These are phyloP conservation scores for Pascua guehoae DNA, from an alignment of 1,284 basidiomycete genomes.

Conservation along the genomic window DNA sequence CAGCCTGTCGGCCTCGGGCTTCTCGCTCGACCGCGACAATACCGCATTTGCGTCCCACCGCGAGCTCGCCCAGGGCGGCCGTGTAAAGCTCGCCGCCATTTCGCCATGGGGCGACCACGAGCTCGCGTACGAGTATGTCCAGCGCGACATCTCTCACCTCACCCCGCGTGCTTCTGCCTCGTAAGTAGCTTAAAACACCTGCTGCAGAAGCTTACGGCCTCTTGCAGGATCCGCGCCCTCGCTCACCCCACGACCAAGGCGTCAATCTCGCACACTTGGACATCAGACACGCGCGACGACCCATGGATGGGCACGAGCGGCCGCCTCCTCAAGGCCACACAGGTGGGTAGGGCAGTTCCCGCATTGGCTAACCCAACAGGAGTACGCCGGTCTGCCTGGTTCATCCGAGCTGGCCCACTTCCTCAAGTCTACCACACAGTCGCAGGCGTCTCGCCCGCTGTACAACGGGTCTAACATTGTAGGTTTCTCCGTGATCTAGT, in stretches of 20 bases:
- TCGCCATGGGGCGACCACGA: constrained; percentile 63
- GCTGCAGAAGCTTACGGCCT: not conserved
- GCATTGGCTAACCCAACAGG: constrained; percentile 42
- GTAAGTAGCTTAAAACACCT: constrained; percentile 49
- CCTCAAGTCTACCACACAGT: constrained; percentile 68
- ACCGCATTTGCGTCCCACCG: constrained; percentile 51
- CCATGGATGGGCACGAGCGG: constrained; percentile 63
- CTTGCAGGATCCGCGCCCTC: constrained; percentile 68
- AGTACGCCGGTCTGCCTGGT: constrained; percentile 73
- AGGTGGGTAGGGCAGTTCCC: constrained; percentile 41
- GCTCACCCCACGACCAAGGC: constrained; percentile 81
- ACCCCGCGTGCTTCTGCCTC: constrained; percentile 72
- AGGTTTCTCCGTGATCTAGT: constrained; percentile 21
- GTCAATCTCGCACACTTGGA: constrained; percentile 72
- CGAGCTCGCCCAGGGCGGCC: constrained; percentile 49
- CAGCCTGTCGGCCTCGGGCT: constrained; percentile 40
- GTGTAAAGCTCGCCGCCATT: constrained; percentile 45
- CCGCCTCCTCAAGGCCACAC: constrained; percentile 59
- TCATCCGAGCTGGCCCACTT: constrained; percentile 59
- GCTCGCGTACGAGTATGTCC: constrained; percentile 72
- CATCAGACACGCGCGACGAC: constrained; percentile 76
- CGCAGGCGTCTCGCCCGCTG: constrained; percentile 62
- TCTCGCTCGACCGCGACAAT: constrained; percentile 53
- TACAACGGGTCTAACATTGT: constrained; percentile 46
- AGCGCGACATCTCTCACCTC: constrained; percentile 69